Conservation (phyloP, 2,329 filamentous ascomycete species). For the Dactylella cylindrospora region DNA sequence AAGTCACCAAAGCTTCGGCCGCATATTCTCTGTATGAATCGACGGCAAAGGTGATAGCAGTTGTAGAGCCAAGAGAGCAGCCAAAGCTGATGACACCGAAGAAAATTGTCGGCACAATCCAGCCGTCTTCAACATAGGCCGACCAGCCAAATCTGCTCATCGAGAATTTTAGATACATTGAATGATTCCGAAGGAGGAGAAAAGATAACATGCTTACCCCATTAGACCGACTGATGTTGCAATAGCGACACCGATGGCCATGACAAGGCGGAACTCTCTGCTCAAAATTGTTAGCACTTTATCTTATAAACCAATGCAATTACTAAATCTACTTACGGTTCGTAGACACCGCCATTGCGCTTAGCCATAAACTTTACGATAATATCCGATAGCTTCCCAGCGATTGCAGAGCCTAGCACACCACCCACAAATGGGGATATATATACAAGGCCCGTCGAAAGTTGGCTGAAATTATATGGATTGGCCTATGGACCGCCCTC, state of each 20-base stretch:
- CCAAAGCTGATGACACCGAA: constrained; percentile 92
- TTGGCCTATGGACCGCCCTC: constrained; percentile 51
- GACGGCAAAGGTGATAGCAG: constrained; percentile 88
- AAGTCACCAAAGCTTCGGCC: constrained; percentile 86
- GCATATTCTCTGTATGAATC: constrained; percentile 93
- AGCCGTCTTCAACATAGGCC: constrained; percentile 69
- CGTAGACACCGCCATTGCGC: constrained; percentile 88
- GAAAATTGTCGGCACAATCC: constrained; percentile 91
- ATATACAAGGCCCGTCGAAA: constrained; percentile 84
- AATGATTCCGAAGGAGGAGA: background rate
- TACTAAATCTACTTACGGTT: constrained; percentile 59
- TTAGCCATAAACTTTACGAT: constrained; percentile 79
- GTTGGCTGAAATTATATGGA: constrained; percentile 75
- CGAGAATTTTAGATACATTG: background rate
- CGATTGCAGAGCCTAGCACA: constrained; percentile 85
- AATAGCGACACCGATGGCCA: constrained; percentile 77
- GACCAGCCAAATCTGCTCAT: constrained; percentile 76
- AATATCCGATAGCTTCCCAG: constrained; percentile 81
- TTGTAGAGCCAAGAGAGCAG: constrained; percentile 85
- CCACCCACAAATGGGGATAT: constrained; percentile 87
- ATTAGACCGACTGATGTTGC: constrained; percentile 83
- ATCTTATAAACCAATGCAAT: background rate
- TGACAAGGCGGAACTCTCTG: constrained; percentile 78
- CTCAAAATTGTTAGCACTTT: background rate
- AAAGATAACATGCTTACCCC: constrained; percentile 57